Base-by-base conservation (phyloP, 495 filamentous ascomycete species). In the Trypethelium eluteriae region DNA sequence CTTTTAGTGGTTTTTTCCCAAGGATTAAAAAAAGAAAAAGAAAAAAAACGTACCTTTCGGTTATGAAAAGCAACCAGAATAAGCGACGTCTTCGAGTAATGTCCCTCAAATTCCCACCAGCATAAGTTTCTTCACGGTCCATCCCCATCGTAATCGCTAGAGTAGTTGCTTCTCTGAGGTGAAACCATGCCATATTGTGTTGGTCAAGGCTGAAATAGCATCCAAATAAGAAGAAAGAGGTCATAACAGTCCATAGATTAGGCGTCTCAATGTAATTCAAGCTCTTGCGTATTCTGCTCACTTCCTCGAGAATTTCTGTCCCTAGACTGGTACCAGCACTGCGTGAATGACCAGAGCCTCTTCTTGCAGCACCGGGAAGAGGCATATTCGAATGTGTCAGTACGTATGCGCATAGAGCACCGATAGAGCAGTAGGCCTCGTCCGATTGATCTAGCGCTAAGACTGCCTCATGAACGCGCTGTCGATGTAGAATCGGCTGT, bases 351-450 rank as follows among this genome's bases (percentile, higher is more conserved):
- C 71, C 68, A 12, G 82, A 36, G 84, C 78, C 3, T 79, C 81
- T 79, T 41, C 63, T 50, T 0, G 62, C 62, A 2, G 39, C 38
- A 2, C 64, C 59, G 16, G 84, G 79, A 0, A 85, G 68, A 18
- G 80, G 78, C 49, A 93, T 91, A 65, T 88, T 85, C 0, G 91
- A 86, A 72, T 96, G 92, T 32, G 94, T 90, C 79, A 92, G 85
- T 71, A 93, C 91, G 71, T 89, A 92, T 1, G 89, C 89, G 72
- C 89, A 94, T 2, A 96, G 76, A 6, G 91, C 86, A 2, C 85
- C 85, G 46, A 96, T 74, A 46, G 95, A 84, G 59, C 90, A 91
- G 76, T 96, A 96, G 12, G 88, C 83, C 67, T 89, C 88, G 32
- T 85, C 75, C n/a, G 84, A 86, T 50, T 79, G 85, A 73, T 84